phyloP scores from a whole-genome alignment of 208 protist genomes.

The Trypanosoma avium region DNA sequence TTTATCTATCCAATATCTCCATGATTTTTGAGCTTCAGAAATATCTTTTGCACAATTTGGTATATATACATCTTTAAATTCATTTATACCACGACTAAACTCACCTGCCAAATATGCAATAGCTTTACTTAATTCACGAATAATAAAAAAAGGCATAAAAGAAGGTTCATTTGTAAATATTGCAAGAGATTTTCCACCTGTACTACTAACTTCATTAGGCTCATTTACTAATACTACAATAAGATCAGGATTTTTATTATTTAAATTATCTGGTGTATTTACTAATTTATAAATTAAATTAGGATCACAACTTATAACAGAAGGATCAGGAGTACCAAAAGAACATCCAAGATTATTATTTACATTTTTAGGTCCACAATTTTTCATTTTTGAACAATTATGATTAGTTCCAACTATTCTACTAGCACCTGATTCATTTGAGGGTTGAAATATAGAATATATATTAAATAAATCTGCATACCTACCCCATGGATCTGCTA shows the following conservation, averaged over 20 bases:
- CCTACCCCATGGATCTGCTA: slow-evolving; percentile 53
- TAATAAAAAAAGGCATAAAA: slow-evolving; percentile 55
- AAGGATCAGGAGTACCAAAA: slow-evolving; percentile 38
- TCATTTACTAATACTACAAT: slow-evolving; percentile 62
- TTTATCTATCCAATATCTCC: slow-evolving; percentile 35
- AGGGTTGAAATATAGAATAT: slow-evolving; percentile 59
- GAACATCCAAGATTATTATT: slow-evolving; percentile 48
- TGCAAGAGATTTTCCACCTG: slow-evolving; percentile 37
- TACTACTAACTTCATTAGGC: slow-evolving; percentile 23
- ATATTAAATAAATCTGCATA: slow-evolving; percentile 53
- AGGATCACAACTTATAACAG: slow-evolving; percentile 40
- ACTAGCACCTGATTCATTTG: slow-evolving; percentile 27
- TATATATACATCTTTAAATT: slow-evolving; percentile 5
- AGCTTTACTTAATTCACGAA: slow-evolving; percentile 70
- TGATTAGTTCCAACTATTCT: slow-evolving; percentile 4
- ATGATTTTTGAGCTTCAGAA: slow-evolving; percentile 23
- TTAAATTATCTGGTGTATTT: slow-evolving; percentile 27
- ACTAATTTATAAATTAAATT: slow-evolving; percentile 30
- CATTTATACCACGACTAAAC: slow-evolving; percentile 49
- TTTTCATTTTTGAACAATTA: slow-evolving; percentile 24
- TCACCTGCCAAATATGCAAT: slow-evolving; percentile 49
- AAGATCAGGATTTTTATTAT: no score
- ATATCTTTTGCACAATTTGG: slow-evolving; percentile 46
- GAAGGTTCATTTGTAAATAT: slow-evolving; percentile 44
- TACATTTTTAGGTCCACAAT: slow-evolving; percentile 18